Conservation (phyloP, 2,329 filamentous ascomycete species). For the Alternaria dauci region DNA sequence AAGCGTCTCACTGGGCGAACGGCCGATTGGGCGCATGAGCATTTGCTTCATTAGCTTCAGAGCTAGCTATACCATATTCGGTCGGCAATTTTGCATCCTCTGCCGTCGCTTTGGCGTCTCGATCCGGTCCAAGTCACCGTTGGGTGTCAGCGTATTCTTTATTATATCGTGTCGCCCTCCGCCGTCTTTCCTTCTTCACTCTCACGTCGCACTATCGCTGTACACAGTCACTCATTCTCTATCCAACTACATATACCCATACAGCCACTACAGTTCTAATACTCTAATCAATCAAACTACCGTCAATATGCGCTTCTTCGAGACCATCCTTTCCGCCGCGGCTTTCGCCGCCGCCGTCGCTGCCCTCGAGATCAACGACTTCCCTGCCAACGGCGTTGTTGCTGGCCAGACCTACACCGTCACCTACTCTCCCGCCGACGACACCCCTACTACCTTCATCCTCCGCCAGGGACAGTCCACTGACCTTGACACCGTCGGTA, state of each 20-base stretch:
- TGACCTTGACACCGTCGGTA: slow-evolving; percentile 61
- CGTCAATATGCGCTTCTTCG: slow-evolving; percentile 61
- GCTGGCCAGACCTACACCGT: slow-evolving; percentile 60
- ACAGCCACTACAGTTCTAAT: slow-evolving; percentile 27
- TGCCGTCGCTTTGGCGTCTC: slow-evolving; percentile 41
- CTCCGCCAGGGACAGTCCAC: slow-evolving; percentile 62
- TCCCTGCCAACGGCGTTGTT: slow-evolving; percentile 57
- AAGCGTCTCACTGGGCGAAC: slow-evolving; percentile 21
- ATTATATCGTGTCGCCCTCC: slow-evolving; percentile 21
- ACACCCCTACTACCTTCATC: slow-evolving; percentile 62
- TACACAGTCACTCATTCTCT: slow-evolving; percentile 43
- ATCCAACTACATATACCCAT: slow-evolving; percentile 24
- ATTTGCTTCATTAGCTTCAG: slow-evolving; percentile 33
- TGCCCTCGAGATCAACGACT: slow-evolving; percentile 59
- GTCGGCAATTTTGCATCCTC: slow-evolving; percentile 45
- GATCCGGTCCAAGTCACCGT: slow-evolving; percentile 11
- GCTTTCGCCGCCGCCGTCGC: slow-evolving; percentile 52
- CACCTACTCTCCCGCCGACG: slow-evolving; percentile 57
- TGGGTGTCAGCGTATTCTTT: slow-evolving; percentile 28
- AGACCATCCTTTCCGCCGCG: slow-evolving; percentile 56
- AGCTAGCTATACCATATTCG: slow-evolving; percentile 27
- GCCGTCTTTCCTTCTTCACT: slow-evolving; percentile 25
- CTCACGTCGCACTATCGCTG: slow-evolving; percentile 30
- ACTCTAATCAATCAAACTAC: slow-evolving; percentile 23
- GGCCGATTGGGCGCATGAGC: slow-evolving; percentile 35